Percentiles rank a stretch among this genome's conserved stretches.
Evolutionary conservation across 306 rosid species (phyloP).

Genomic region (Acacia crassicarpa): DNA sequence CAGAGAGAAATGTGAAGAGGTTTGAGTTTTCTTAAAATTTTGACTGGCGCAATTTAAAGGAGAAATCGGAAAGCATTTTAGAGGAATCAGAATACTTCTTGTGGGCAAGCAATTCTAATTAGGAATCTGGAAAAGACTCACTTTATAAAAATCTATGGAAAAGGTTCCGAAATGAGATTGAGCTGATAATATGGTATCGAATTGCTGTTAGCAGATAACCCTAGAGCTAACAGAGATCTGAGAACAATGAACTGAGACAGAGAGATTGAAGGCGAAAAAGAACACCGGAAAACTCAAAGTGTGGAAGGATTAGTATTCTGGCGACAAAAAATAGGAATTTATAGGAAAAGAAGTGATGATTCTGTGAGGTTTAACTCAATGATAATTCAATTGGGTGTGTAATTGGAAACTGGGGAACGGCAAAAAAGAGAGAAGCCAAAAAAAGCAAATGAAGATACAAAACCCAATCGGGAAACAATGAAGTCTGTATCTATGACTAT

Average conservation of each 20-base stretch:
- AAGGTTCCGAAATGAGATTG: conserved; percentile 37
- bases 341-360: neutral
- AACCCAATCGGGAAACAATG: neutral
- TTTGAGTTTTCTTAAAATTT: conserved; percentile 41
- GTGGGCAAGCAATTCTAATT: conserved; percentile 17
- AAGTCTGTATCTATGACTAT: neutral
- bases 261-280: neutral
- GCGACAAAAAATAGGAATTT: conserved; percentile 25
- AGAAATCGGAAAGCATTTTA: conserved; percentile 66
- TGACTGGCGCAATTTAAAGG: conserved; percentile 42
- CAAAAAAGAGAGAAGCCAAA: neutral
- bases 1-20: conserved; percentile 42
- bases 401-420: neutral
- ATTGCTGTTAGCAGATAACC: conserved; percentile 33
- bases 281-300: conserved; percentile 24
- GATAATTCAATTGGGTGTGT: neutral
- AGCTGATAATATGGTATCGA: conserved; percentile 14
- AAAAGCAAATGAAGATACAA: neutral
- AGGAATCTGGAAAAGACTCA: conserved; percentile 69
- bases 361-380: neutral
- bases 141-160: conserved; percentile 43
- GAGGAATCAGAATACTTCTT: conserved; percentile 80
- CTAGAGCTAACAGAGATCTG: conserved; percentile 50
- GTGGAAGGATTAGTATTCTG: neutral
- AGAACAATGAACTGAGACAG: conserved; percentile 10